phyloP scores from a whole-genome alignment of 768 basidiomycete genomes.

The Holtermannia corniformis region DNA sequence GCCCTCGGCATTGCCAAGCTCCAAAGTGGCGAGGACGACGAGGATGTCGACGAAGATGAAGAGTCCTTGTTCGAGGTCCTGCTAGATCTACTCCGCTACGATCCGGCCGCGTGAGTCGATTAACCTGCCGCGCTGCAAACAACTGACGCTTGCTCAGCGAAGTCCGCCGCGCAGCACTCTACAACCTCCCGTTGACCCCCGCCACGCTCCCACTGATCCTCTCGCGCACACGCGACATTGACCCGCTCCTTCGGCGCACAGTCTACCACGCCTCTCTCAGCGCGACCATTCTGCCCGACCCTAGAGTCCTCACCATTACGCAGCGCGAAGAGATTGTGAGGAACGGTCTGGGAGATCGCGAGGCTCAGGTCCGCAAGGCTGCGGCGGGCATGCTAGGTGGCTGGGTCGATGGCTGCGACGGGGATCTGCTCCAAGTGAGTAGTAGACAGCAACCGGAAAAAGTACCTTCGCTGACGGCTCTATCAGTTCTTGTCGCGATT shows the following conservation, averaged over 20 bases:
- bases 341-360: conserved; percentile 79
- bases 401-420: conserved; percentile 61
- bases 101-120: conserved; percentile 61
- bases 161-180: conserved; percentile 68
- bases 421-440: conserved; percentile 44
- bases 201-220: conserved; percentile 59
- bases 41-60: conserved; percentile 42
- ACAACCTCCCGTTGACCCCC: conserved; percentile 56
- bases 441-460: too few relatives aligned
- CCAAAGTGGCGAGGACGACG: conserved; percentile 61
- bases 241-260: conserved; percentile 61
- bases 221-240: conserved; percentile 67
- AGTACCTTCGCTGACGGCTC: background rate
- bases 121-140: background rate
- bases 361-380: conserved; percentile 59
- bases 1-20: conserved; percentile 70
- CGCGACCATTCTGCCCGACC: conserved; percentile 52
- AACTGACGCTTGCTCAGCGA: conserved; percentile 50
- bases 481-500: conserved; percentile 38
- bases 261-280: conserved; percentile 60
- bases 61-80: conserved; percentile 35
- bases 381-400: conserved; percentile 60
- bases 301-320: conserved; percentile 54
- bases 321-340: conserved; percentile 70
- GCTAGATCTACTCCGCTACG: conserved; percentile 56